phyloP scores from a whole-genome alignment of 192 early-diverging fungal species.

The Coemansia asiatica region DNA sequence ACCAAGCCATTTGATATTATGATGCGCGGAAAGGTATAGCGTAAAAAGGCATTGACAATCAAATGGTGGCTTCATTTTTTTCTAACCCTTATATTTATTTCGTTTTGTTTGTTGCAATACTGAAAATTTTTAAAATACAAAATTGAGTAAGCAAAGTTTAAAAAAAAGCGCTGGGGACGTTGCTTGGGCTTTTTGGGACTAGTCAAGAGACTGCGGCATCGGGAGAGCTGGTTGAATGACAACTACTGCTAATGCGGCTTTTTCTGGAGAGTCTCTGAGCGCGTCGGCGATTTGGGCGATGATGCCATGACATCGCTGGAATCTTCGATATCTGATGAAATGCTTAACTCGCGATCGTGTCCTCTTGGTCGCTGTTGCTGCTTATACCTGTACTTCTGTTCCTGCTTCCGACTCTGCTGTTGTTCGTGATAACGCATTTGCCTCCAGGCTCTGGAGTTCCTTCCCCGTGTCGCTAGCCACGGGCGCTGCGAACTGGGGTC shows the following conservation, averaged over 20 bases:
- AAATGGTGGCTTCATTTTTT: no score
- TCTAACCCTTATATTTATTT: no score
- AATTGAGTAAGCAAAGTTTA: neutral
- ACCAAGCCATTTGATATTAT: no score
- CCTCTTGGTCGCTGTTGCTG: neutral
- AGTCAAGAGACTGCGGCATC: no score
- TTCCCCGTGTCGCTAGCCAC: slow-evolving; percentile 31
- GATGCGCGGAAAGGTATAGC: no score
- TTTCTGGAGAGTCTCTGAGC: neutral
- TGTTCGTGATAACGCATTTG: slow-evolving; percentile 31
- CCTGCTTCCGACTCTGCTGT: neutral
- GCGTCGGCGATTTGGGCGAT: no score
- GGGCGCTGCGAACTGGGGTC: slow-evolving; percentile 14
- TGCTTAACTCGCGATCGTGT: neutral
- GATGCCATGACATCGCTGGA: neutral
- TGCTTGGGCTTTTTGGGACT: no score
- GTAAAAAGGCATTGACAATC: no score
- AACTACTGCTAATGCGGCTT: neutral
- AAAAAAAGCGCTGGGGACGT: neutral
- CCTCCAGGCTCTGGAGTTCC: slow-evolving; percentile 45
- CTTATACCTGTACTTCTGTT: slow-evolving; percentile 8
- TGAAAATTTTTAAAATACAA: neutral
- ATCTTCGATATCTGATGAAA: neutral
- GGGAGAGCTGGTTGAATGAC: neutral
- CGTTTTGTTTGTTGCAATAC: no score